A percentile compares a stretch with the other conserved stretches of the same genome.
Conservation (phyloP, 2,329 filamentous ascomycete genomes). For the Dactylellina parvicollis region DNA sequence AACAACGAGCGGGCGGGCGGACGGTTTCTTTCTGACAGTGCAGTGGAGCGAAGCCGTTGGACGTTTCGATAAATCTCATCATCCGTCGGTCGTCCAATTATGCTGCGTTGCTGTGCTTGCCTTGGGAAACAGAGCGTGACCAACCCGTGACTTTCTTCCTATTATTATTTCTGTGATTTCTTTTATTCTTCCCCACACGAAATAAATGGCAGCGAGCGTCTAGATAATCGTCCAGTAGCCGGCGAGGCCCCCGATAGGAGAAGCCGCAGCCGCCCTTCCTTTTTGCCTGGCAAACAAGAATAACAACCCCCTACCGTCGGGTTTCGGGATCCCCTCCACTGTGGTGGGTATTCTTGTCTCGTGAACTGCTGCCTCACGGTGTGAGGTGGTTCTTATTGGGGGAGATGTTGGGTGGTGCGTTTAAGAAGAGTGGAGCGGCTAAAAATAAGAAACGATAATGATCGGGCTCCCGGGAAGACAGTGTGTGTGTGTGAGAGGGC, state of each 20-base stretch:
- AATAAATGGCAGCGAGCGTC: slow-evolving; percentile 20
- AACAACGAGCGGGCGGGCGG: slow-evolving; percentile 35
- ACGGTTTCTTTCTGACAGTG: slow-evolving; percentile 20
- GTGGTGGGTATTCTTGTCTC: slow-evolving; percentile 44
- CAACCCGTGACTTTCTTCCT: slow-evolving; percentile 28
- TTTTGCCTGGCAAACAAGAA: slow-evolving; percentile 40
- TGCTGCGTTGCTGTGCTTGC: slow-evolving; percentile 5
- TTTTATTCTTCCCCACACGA: slow-evolving; percentile 21
- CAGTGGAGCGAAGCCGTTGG: slow-evolving; percentile 17
- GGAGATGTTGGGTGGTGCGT: slow-evolving; percentile 17
- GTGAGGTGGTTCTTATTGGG: slow-evolving; percentile 38
- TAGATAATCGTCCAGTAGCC: slow-evolving; percentile 46
- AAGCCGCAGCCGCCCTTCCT: slow-evolving; percentile 45
- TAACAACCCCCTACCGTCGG: slow-evolving; percentile 43
- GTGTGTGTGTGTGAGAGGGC: slow-evolving; percentile 3
- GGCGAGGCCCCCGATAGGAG: slow-evolving; percentile 51
- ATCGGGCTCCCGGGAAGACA: slow-evolving; percentile 24
- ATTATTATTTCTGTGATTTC: no score
- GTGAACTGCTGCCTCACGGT: slow-evolving; percentile 53
- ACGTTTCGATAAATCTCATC: slow-evolving; percentile 15
- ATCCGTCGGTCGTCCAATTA: slow-evolving; percentile 4
- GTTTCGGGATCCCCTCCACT: slow-evolving; percentile 51
- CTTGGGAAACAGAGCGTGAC: not conserved
- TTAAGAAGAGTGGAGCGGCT: slow-evolving; percentile 44
- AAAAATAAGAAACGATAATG: slow-evolving; percentile 48